A percentile compares a stretch with the other conserved stretches of the same genome.
Conservation (phyloP, 495 filamentous ascomycete species). For the Aspergillus heteromorphus region DNA sequence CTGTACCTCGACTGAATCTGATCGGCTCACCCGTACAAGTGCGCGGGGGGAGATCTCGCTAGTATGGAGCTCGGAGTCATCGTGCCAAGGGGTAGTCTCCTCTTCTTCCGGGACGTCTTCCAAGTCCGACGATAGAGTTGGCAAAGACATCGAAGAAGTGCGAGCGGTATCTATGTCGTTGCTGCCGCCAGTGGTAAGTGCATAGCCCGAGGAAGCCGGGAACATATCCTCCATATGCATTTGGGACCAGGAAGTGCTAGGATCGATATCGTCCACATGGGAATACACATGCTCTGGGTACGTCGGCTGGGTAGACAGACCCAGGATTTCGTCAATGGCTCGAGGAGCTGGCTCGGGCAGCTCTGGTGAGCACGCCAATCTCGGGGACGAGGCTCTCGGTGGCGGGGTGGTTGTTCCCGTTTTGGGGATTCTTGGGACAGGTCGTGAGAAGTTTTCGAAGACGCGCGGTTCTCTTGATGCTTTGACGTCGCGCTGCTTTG, state of each 20-base stretch:
- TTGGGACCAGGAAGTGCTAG: constrained; percentile 10
- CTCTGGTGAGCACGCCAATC: constrained; percentile 29
- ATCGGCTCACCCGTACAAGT: constrained; percentile 12
- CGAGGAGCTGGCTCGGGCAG: constrained; percentile 34
- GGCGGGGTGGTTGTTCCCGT: constrained; percentile 26
- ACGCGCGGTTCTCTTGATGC: constrained; percentile 29
- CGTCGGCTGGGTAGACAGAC: constrained; percentile 23
- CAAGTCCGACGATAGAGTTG: constrained; percentile 41
- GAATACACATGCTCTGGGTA: constrained; percentile 34
- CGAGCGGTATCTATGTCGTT: constrained; percentile 43
- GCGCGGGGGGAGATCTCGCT: constrained; percentile 17
- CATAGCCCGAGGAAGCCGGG: constrained; percentile 20
- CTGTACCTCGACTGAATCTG: constrained; percentile 3
- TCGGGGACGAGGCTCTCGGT: constrained; percentile 23
- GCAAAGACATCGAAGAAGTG: constrained; percentile 33
- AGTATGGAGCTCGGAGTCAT: constrained; percentile 21
- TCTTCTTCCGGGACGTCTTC: constrained; percentile 77
- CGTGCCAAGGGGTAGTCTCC: constrained; percentile 29
- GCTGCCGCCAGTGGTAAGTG: constrained; percentile 40
- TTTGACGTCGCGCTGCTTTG: constrained; percentile 8
- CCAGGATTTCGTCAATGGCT: constrained; percentile 43
- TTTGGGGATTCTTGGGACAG: constrained; percentile 32
- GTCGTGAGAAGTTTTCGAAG: constrained; percentile 48
- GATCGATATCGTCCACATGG: constrained; percentile 17
- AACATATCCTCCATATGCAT: constrained; percentile 22